A percentile compares a stretch with the other conserved stretches of the same genome.
phyloP scores from a whole-genome alignment of 805 yeast species.

The Kuraishia ogatae region DNA sequence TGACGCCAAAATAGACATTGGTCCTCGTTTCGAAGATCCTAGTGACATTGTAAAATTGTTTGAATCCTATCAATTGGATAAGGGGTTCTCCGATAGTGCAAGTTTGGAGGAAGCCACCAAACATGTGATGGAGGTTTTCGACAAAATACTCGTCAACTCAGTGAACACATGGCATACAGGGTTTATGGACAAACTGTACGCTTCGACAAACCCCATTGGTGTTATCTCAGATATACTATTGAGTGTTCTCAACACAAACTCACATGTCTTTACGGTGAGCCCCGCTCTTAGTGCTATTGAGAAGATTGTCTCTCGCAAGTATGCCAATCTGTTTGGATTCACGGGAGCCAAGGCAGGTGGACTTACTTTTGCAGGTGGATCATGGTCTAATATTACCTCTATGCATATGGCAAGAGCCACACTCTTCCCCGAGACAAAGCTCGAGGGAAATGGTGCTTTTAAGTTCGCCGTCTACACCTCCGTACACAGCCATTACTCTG shows the following conservation, averaged over 20 bases:
- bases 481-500: constrained; percentile 69
- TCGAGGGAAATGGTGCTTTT: constrained; percentile 40
- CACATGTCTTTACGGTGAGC: constrained; percentile 79
- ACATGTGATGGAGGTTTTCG: constrained; percentile 41
- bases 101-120: constrained; percentile 21
- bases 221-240: constrained; percentile 63
- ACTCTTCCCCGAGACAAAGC: constrained; percentile 61
- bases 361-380: constrained; percentile 78
- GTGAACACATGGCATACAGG: constrained; percentile 87
- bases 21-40: constrained; percentile 42
- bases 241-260: constrained; percentile 68
- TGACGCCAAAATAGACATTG: constrained; percentile 38
- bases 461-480: constrained; percentile 67
- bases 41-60: constrained; percentile 27
- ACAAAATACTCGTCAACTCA: constrained; percentile 52
- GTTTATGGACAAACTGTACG: constrained; percentile 75
- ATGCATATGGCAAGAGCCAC: constrained; percentile 68
- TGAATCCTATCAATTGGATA: constrained; percentile 10
- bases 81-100: background rate
- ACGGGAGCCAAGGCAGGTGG: constrained; percentile 58
- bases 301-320: constrained; percentile 54
- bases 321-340: constrained; percentile 62
- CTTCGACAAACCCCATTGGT: constrained; percentile 82
- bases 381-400: constrained; percentile 77
- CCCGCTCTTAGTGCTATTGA: constrained; percentile 75